These are phyloP conservation scores for Fusarium torulosum DNA, from an alignment of 2,329 filamentous ascomycete genomes.

Conservation along the genomic window DNA sequence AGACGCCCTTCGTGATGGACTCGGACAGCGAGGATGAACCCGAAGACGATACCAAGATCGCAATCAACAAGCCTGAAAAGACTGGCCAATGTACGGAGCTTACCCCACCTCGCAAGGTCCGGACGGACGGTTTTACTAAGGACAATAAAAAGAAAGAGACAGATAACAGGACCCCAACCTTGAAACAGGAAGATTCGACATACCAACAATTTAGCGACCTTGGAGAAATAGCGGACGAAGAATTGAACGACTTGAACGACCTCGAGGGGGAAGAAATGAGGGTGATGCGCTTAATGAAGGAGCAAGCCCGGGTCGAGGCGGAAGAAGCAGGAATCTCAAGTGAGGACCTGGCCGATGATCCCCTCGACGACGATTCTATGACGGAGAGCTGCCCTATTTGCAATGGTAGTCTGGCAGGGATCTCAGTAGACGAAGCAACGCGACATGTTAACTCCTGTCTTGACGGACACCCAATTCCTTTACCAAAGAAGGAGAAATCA, in stretches of 20 bases:
- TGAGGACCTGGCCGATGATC: conserved; percentile 53
- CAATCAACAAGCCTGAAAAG: conserved; percentile 15
- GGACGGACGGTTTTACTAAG: conserved; percentile 44
- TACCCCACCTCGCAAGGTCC: conserved; percentile 37
- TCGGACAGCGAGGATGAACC: conserved; percentile 67
- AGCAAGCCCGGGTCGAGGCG: conserved; percentile 76
- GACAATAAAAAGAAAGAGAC: conserved; percentile 33
- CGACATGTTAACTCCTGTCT: conserved; percentile 93
- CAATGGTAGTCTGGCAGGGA: conserved; percentile 69
- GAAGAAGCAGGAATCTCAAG: conserved; percentile 62
- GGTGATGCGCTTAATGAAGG: conserved; percentile 78
- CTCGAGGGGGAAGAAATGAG: conserved; percentile 74
- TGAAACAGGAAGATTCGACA: conserved; percentile 52
- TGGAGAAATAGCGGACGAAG: conserved; percentile 58
- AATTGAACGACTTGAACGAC: conserved; percentile 67
- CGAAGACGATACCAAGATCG: conserved; percentile 24
- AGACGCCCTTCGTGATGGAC: conserved; percentile 75
- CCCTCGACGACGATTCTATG: conserved; percentile 50
- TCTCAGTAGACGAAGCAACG: conserved; percentile 75
- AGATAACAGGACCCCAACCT: conserved; percentile 26
- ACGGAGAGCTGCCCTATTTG: conserved; percentile 80
- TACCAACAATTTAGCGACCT: conserved; percentile 53
- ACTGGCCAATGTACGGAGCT: conserved; percentile 43
- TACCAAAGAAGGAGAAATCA: conserved; percentile 54
- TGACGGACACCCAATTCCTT: conserved; percentile 79